Base-by-base conservation (phyloP, 2,329 filamentous ascomycete genomes). In the Botrytis fragariae region DNA sequence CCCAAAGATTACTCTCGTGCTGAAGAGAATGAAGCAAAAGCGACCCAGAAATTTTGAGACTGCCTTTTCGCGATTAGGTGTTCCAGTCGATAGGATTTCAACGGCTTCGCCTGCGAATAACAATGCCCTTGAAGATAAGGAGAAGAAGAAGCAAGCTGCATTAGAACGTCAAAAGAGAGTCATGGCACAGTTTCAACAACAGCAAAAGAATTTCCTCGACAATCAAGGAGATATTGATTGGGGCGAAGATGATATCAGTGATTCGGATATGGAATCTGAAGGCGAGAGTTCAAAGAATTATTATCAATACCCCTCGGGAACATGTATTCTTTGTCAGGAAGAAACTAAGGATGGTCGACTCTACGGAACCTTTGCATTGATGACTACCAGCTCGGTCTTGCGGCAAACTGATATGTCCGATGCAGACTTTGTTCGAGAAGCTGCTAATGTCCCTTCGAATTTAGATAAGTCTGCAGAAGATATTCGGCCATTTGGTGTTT, bases 121-220 rank as follows among this genome's bases (percentile, higher is more conserved):
- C 48, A 84, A 85, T 73, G 85, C 87, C 6, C 79, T 83, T 9
- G 89, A 86, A 54, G 93, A 95, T 79, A 88, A 89, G 25, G 93
- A 95, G 81, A 85, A 90, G 74, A 97, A 95, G 85, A 99, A 98
- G 86, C 92, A 93, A 82, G 93, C 95, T 70, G 96, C 96, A 0
- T 84, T 95, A 59, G 95, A 94, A 78, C 90, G 96, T 35, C 95
- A 98, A 82, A 95, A 95, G 2, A 92, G 90, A 79, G 94, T 99
- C 45, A 98, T 99, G 95, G 96, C 95, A 2, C 94, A 98, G 80
- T 98, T 99, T 83, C 96, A 98, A 81, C 92, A 97, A 80, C 95
- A 99, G 80, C 97, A 98, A 81, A 95, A 97, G 83, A 96, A 90
- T 79, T 99, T 99, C 83, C 85, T 99, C 84, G 92, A 93, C 73